A percentile compares a stretch with the other conserved stretches of the same genome.
phyloP scores from a whole-genome alignment of 2,329 filamentous ascomycete genomes.

The Stachybotrys chlorohalonatus region DNA sequence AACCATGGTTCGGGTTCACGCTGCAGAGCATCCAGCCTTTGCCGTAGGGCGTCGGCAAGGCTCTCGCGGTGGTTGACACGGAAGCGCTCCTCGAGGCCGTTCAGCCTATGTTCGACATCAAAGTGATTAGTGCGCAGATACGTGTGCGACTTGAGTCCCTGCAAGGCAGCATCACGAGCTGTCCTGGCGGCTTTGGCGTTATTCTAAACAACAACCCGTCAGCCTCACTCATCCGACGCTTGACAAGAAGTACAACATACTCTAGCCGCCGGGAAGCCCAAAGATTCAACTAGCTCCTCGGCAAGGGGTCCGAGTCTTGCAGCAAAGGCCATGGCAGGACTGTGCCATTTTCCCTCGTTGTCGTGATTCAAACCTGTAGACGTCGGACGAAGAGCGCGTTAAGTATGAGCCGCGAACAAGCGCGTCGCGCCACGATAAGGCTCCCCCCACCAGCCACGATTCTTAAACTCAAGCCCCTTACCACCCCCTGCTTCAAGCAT shows the following conservation, averaged over 20 bases:
- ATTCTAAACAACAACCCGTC: constrained; percentile 10
- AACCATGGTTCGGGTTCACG: constrained; percentile 51
- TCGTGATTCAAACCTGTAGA: not conserved
- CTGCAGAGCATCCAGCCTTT: constrained; percentile 50
- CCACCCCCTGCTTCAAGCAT: not conserved
- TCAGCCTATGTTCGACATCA: constrained; percentile 54
- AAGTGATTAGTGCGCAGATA: constrained; percentile 68
- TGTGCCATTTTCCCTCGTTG: not conserved
- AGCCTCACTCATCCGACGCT: not conserved
- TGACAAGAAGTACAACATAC: not conserved
- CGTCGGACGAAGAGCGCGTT: too few relatives aligned
- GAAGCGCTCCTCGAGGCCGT: constrained; percentile 80
- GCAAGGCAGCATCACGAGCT: constrained; percentile 40
- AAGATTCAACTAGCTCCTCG: constrained; percentile 59
- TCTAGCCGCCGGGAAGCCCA: constrained; percentile 23
- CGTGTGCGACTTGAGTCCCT: constrained; percentile 42
- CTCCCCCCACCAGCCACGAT: not conserved
- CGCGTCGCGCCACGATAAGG: not conserved
- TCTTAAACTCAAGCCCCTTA: not conserved
- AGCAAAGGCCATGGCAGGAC: constrained; percentile 57
- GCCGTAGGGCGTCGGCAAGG: constrained; percentile 61
- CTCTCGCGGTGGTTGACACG: constrained; percentile 69
- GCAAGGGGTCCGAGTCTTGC: constrained; percentile 55
- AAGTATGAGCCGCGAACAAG: too few relatives aligned
- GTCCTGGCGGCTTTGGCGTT: constrained; percentile 28